Evolutionary conservation across 306 rosid species (phyloP).

Genomic region (Cucumis melo): DNA sequence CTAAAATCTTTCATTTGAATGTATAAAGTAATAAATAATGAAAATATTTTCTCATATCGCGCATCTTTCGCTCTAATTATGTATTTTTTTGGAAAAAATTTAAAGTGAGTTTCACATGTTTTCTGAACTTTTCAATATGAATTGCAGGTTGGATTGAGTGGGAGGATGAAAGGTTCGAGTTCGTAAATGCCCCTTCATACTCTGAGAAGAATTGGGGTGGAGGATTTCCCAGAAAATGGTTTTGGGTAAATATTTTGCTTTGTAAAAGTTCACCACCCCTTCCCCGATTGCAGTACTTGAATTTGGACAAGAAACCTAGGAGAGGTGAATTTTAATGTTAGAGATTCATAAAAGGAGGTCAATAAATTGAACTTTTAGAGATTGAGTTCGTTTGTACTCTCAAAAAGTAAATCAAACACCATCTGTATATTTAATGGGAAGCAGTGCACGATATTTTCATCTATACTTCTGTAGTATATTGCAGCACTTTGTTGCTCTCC

Average conservation of each 20-base stretch:
- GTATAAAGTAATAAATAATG: background rate
- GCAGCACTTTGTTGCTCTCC: background rate
- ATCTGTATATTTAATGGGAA: background rate
- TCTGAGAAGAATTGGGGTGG: constrained; percentile 99
- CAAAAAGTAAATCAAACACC: background rate
- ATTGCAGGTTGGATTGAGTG: constrained; percentile 99
- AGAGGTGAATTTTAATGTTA: background rate
- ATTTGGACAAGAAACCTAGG: constrained; percentile 1
- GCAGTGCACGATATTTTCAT: background rate
- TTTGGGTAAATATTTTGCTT: constrained; percentile 56
- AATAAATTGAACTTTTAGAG: background rate
- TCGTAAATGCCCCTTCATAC: constrained; percentile 82
- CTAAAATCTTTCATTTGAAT: background rate
- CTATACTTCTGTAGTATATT: background rate
- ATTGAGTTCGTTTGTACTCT: background rate
- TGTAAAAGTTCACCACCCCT: background rate
- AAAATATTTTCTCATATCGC: background rate
- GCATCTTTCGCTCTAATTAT: background rate
- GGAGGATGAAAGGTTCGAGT: constrained; percentile 87
- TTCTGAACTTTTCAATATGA: constrained; percentile 22
- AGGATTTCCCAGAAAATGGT: constrained; percentile 95
- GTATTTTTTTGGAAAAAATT: background rate
- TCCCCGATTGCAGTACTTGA: background rate
- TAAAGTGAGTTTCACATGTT: constrained; percentile 8
- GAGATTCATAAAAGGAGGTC: background rate